Conservation (phyloP, 1,284 basidiomycete species). For the Sanghuangporus baumii region DNA sequence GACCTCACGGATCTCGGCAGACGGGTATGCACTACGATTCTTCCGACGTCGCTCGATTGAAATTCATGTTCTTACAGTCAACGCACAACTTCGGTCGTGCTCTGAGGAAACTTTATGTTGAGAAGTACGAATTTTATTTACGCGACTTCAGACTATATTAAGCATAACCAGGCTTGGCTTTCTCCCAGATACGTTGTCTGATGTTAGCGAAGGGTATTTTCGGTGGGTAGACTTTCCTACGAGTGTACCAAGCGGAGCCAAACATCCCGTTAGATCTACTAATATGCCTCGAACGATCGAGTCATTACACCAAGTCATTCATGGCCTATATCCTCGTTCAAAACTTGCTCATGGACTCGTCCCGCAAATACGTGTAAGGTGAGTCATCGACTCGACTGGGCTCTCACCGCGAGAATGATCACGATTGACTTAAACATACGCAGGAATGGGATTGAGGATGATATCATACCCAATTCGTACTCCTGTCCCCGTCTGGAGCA, state of each 20-base stretch:
- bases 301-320: conserved; percentile 67
- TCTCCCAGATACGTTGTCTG: conserved; percentile 48
- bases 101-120: conserved; percentile 63
- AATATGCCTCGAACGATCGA: conserved; percentile 77
- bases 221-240: conserved; percentile 33
- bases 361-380: conserved; percentile 59
- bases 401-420: background rate
- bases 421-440: background rate
- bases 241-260: background rate
- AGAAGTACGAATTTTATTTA: conserved; percentile 41
- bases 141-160: background rate
- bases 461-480: conserved; percentile 63
- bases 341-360: conserved; percentile 40
- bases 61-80: conserved; percentile 38
- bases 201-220: conserved; percentile 54
- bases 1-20: conserved; percentile 77
- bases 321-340: conserved; percentile 60
- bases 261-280: conserved; percentile 39
- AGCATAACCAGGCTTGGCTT: conserved; percentile 51
- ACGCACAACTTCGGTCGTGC: conserved; percentile 61
- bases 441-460: conserved; percentile 69
- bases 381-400: conserved; percentile 11
- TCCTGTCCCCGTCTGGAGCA: conserved; percentile 63
- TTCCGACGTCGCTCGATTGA: conserved; percentile 9
- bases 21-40: conserved; percentile 35